Base-by-base conservation (phyloP, 352 stramenopile species). In the Pythium aphanidermatum region DNA sequence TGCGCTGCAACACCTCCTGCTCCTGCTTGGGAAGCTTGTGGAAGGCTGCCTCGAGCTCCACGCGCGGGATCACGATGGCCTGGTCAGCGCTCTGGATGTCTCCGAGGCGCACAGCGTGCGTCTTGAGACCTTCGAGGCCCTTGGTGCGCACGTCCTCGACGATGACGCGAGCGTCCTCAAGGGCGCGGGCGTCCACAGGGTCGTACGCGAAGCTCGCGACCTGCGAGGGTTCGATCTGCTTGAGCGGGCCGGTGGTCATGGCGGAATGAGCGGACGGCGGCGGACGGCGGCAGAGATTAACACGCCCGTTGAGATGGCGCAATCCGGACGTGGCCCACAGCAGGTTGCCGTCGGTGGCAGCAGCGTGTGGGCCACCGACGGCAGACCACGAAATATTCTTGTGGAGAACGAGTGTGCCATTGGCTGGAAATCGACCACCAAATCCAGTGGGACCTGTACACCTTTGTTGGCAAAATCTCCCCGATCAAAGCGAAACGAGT, bases 1-100 rank as follows among this genome's bases (percentile, higher is more conserved):
- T 96, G 57, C 95, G 93, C 45, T 83, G 51, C 9, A 98, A 68
- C 27, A 96, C 74, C 4, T 54, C 54, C 46, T 89, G 77, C 51
- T 97, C 74, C n/a, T 70, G 34, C 35, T 29, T 43, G 0, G 70
- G 63, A 3, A 98, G 68, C 27, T 50, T 38, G 2, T 96, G 74
- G 63, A 88, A 98, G 2, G 93, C 95, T 9, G 67, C 67, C 47
- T 92, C 55, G 30, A 97, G 78, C 37, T 91, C 65, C 2, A 65
- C 62, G 25, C 68, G 65, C 46, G 50, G 45, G 10, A 95, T 65
- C 7, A 92, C 44, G 16, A 92, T 39, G 9, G 71, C 47, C 35
- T 68, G 46, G 38, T 70, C 43, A 9, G 51, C 54, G 31, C 34
- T 55, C 21, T 70, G 41, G 16, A 91, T 56, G 58, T 93, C 81